Conservation (phyloP, 768 basidiomycete genomes). For the Postia placenta region DNA sequence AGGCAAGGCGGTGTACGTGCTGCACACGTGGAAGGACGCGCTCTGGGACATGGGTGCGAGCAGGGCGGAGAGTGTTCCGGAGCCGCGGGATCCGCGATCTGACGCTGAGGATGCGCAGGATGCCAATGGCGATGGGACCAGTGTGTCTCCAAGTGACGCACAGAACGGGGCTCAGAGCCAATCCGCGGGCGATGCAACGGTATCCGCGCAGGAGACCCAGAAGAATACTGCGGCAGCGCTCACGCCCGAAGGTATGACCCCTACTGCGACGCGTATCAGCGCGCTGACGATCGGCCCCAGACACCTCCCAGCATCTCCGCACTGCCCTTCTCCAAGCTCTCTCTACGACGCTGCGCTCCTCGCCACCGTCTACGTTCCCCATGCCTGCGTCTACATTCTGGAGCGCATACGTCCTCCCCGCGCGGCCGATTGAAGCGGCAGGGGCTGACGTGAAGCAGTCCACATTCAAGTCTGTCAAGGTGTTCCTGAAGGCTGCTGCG, state of each 20-base stretch:
- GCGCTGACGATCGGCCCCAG: constrained; percentile 27
- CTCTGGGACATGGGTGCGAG: constrained; percentile 64
- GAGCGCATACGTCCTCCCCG: constrained; percentile 70
- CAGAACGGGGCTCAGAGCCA: too few species aligned
- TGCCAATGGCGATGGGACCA: too few species aligned
- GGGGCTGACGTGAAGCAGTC: constrained; percentile 66
- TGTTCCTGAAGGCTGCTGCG: constrained; percentile 73
- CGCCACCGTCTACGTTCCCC: constrained; percentile 57
- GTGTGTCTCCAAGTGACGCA: too few species aligned
- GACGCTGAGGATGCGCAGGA: background rate
- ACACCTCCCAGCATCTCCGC: constrained; percentile 54
- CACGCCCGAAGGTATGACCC: constrained; percentile 22
- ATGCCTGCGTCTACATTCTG: constrained; percentile 74
- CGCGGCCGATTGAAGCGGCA: constrained; percentile 61
- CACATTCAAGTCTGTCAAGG: constrained; percentile 70
- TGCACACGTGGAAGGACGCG: constrained; percentile 75
- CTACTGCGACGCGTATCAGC: too few species aligned
- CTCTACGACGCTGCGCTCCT: constrained; percentile 36
- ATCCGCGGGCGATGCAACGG: constrained; percentile 3
- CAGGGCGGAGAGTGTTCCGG: constrained; percentile 51
- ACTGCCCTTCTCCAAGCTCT: constrained; percentile 64
- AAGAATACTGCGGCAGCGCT: constrained; percentile 6
- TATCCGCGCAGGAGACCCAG: background rate
- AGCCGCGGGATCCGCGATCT: constrained; percentile 10
- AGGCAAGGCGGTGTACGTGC: constrained; percentile 70